Evolutionary conservation across 768 basidiomycete species (phyloP).

Genomic region (Auricularia cornea): DNA sequence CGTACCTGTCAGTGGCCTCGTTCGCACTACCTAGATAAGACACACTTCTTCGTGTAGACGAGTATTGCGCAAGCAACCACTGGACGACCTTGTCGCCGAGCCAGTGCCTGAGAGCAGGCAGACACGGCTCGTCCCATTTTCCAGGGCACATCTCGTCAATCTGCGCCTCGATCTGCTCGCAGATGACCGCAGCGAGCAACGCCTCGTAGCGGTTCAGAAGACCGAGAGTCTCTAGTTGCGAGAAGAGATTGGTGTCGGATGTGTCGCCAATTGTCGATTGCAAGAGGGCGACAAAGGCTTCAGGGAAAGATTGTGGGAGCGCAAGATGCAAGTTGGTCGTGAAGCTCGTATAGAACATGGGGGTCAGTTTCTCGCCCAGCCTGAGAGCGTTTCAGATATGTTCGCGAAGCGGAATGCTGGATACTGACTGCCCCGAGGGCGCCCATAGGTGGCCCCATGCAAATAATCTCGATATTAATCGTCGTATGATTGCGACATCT

Average conservation of each 20-base stretch:
- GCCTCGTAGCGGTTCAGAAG: slow-evolving; percentile 77
- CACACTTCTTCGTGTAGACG: slow-evolving; percentile 50
- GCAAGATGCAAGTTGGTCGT: not conserved
- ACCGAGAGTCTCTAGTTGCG: slow-evolving; percentile 59
- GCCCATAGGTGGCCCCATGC: not conserved
- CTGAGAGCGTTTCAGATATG: not conserved
- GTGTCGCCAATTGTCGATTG: slow-evolving; percentile 13
- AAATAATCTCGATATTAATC: not conserved
- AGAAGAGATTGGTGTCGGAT: slow-evolving; percentile 38
- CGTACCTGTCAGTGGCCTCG: slow-evolving; percentile 7
- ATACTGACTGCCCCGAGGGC: not conserved
- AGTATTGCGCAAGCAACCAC: slow-evolving; percentile 81
- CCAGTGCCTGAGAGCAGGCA: slow-evolving; percentile 60
- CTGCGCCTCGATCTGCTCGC: slow-evolving; percentile 73
- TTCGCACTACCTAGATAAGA: slow-evolving; percentile 5
- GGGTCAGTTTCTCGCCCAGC: not conserved
- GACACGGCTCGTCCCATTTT: slow-evolving; percentile 60
- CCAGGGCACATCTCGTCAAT: slow-evolving; percentile 57
- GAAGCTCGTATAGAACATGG: not conserved
- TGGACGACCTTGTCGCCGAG: slow-evolving; percentile 72
- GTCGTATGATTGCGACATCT: not conserved
- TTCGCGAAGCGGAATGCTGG: too few species aligned
- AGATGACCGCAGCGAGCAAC: slow-evolving; percentile 75
- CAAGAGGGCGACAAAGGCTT: slow-evolving; percentile 54
- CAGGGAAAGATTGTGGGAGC: slow-evolving; percentile 59